These are phyloP conservation scores for Pseudogymnoascus sp. DNA, from an alignment of 2,329 filamentous ascomycete genomes.

Conservation along the genomic window DNA sequence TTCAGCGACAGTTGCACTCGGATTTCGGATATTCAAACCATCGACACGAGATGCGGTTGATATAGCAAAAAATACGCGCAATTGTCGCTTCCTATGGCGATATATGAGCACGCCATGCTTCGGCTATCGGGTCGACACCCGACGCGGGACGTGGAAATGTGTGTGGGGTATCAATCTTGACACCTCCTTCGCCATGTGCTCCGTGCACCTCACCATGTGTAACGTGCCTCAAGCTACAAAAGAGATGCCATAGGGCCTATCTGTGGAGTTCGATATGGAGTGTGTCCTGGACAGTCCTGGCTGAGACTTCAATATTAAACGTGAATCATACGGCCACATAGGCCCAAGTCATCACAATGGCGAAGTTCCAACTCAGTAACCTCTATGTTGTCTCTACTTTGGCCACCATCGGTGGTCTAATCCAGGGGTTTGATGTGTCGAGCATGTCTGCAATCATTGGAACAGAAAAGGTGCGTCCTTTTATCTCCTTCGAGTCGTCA, in stretches of 20 bases:
- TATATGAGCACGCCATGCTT: neutral
- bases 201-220: neutral
- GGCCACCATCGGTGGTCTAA: conserved; percentile 9
- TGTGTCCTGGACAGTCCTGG: neutral
- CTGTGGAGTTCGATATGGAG: neutral
- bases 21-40: neutral
- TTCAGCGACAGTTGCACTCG: neutral
- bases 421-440: conserved; percentile 44
- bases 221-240: neutral
- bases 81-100: neutral
- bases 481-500: neutral
- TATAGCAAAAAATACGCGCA: neutral
- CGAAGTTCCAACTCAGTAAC: conserved; percentile 10
- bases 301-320: neutral
- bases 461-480: conserved; percentile 24
- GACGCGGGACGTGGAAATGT: neutral
- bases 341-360: conserved; percentile 2
- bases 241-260: neutral
- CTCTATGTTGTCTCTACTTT: conserved; percentile 9
- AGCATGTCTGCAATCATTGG: conserved; percentile 46
- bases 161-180: neutral
- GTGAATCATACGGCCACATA: neutral
- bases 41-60: conserved; percentile 3
- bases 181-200: neutral
- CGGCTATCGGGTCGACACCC: neutral